These are phyloP conservation scores for Parietichytrium sp. DNA, from an alignment of 108 stramenopile genomes.

Conservation along the genomic window DNA sequence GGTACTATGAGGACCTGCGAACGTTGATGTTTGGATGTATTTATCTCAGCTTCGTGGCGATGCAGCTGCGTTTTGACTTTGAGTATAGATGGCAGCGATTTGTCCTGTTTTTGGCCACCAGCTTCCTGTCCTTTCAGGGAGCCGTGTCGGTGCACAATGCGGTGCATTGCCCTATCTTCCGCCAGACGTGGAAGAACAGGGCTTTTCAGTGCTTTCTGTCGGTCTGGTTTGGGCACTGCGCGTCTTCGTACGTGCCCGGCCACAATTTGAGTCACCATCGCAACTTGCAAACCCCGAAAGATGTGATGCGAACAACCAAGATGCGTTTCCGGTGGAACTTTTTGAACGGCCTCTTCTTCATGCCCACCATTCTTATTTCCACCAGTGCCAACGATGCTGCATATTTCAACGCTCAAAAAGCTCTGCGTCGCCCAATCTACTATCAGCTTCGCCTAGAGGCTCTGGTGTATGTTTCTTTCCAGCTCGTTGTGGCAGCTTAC, in stretches of 20 bases:
- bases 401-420: slow-evolving; percentile 11
- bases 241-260: slow-evolving; percentile 32
- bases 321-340: slow-evolving; percentile 36
- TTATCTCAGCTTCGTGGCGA: background rate
- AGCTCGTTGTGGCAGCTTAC: background rate
- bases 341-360: slow-evolving; percentile 18
- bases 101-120: slow-evolving; percentile 6
- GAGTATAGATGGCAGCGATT: background rate
- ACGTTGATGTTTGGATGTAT: slow-evolving; percentile 14
- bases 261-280: slow-evolving; percentile 33
- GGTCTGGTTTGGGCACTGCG: slow-evolving; percentile 38
- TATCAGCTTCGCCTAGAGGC: slow-evolving; percentile 34
- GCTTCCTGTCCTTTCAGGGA: slow-evolving; percentile 24
- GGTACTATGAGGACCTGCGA: slow-evolving; percentile 36
- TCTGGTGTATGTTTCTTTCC: background rate
- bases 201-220: background rate
- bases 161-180: slow-evolving; percentile 29
- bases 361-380: slow-evolving; percentile 14
- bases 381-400: slow-evolving; percentile 27
- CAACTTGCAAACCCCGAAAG: slow-evolving; percentile 13
- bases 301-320: slow-evolving; percentile 39
- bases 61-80: slow-evolving; percentile 4
- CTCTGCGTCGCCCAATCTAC: background rate
- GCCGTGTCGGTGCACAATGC: slow-evolving; percentile 26
- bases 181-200: slow-evolving; percentile 27